Evolutionary conservation across 2,329 filamentous ascomycete species (phyloP).

Genomic region (Monosporascus sp.): DNA sequence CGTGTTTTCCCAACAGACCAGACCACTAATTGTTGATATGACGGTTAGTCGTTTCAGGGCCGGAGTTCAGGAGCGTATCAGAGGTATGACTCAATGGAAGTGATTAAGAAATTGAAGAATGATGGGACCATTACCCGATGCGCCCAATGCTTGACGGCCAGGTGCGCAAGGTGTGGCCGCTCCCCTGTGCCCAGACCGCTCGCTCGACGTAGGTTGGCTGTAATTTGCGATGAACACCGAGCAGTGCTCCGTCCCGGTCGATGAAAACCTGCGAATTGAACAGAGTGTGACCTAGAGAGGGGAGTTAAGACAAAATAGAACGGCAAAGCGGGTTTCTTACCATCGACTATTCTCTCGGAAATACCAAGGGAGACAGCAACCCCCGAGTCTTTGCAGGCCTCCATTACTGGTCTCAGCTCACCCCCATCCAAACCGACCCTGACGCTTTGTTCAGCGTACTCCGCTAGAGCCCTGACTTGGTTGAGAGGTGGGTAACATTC

Average conservation of each 20-base stretch:
- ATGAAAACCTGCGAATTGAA: constrained; percentile 26
- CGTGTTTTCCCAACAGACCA: constrained; percentile 28
- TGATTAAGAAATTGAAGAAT: not conserved
- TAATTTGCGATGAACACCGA: constrained; percentile 26
- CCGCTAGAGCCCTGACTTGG: constrained; percentile 13
- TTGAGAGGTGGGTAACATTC: constrained; percentile 17
- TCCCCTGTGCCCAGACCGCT: constrained; percentile 25
- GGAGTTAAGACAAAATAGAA: not conserved
- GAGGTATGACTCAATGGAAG: not conserved
- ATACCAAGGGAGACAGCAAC: constrained; percentile 19
- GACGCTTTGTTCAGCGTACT: constrained; percentile 17
- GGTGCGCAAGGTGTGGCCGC: constrained; percentile 19
- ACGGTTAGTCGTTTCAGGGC: too few relatives aligned
- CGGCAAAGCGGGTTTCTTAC: not conserved
- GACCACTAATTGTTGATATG: constrained; percentile 10
- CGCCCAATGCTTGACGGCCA: constrained; percentile 6
- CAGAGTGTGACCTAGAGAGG: constrained; percentile 16
- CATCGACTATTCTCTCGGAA: constrained; percentile 15
- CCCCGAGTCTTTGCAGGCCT: constrained; percentile 10
- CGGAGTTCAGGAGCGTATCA: constrained; percentile 7
- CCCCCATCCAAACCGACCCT: constrained; percentile 7
- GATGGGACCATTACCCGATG: not conserved
- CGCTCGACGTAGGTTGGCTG: constrained; percentile 27
- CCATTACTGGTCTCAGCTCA: constrained; percentile 13
- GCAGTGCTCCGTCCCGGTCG: constrained; percentile 18